Percentiles rank a stretch among this genome's conserved stretches.
phyloP scores from a whole-genome alignment of 257 asterid species.

The Fraxinus excelsior region DNA sequence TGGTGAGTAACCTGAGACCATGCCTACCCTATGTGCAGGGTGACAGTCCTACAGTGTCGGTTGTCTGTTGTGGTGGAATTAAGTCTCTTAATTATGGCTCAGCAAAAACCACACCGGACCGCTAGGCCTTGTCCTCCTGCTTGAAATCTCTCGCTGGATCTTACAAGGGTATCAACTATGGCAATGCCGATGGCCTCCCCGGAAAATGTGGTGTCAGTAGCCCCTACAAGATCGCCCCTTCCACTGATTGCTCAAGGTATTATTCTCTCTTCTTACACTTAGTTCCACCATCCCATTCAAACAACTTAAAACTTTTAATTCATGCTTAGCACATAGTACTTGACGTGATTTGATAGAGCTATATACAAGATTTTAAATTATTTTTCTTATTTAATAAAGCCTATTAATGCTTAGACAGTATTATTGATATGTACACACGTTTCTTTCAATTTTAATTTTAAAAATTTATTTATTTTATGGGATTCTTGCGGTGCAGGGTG shows the following conservation, averaged over 20 bases:
- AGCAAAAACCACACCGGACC: slow-evolving; percentile 35
- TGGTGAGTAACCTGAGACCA: slow-evolving; percentile 21
- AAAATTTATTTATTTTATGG: no score
- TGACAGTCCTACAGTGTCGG: neutral
- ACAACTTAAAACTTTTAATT: no score
- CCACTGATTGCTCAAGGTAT: slow-evolving; percentile 52
- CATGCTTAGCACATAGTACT: no score
- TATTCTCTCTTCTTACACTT: no score
- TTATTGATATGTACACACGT: no score
- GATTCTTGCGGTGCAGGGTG: neutral
- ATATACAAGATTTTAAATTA: no score
- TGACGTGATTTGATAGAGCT: no score
- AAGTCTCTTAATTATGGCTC: slow-evolving; percentile 22
- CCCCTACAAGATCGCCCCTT: slow-evolving; percentile 48
- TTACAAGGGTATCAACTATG: neutral
- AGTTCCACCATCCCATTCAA: no score
- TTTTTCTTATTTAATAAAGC: no score
- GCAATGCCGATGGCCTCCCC: slow-evolving; percentile 28
- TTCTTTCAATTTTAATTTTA: no score
- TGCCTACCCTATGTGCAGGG: slow-evolving; percentile 30
- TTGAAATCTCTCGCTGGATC: slow-evolving; percentile 23
- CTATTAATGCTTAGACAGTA: neutral
- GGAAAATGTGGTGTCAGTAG: slow-evolving; percentile 38
- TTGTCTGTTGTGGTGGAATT: slow-evolving; percentile 37
- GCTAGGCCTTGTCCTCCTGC: slow-evolving; percentile 38